phyloP scores from a whole-genome alignment of 75 land plant genomes.

The Azolla pinnata region DNA sequence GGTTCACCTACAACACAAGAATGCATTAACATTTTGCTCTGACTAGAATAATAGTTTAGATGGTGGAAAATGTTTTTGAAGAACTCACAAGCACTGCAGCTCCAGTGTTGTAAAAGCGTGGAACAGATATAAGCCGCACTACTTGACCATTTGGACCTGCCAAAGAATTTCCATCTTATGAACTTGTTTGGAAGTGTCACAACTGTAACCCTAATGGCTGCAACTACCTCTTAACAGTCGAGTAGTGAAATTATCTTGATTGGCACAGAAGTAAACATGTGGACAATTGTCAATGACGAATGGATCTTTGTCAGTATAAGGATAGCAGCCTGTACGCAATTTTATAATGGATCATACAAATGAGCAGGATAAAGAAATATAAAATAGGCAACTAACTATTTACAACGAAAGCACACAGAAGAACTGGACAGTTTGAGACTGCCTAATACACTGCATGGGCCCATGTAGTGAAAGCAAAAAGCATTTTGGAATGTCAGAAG shows the following conservation, averaged over 20 bases:
- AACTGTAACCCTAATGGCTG: neutral
- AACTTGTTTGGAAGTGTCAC: too few relatives aligned
- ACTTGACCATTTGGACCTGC: conserved; percentile 72
- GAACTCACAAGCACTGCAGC: conserved; percentile 75
- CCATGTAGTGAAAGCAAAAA: too few relatives aligned
- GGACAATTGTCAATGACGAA: conserved; percentile 88
- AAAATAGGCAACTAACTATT: too few relatives aligned
- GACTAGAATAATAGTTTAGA: neutral
- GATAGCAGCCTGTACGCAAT: conserved; percentile 75
- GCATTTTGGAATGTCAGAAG: neutral
- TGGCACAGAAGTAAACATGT: conserved; percentile 95
- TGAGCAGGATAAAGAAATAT: too few relatives aligned
- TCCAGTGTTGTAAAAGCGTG: conserved; percentile 77
- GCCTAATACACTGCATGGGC: neutral
- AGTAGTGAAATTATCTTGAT: conserved; percentile 65
- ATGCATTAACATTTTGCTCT: neutral
- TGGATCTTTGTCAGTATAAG: conserved; percentile 89
- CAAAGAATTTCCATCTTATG: too few relatives aligned
- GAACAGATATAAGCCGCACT: conserved; percentile 78
- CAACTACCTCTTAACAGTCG: conserved; percentile 58
- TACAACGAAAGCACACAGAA: neutral
- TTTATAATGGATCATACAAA: too few relatives aligned
- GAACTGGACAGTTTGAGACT: neutral
- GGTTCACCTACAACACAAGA: conserved; percentile 45
- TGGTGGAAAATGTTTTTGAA: neutral